A percentile compares a stretch with the other conserved stretches of the same genome.
These are phyloP conservation scores for Macrophomina pseudophaseolina DNA, from an alignment of 2,329 filamentous ascomycete genomes.

Conservation along the genomic window DNA sequence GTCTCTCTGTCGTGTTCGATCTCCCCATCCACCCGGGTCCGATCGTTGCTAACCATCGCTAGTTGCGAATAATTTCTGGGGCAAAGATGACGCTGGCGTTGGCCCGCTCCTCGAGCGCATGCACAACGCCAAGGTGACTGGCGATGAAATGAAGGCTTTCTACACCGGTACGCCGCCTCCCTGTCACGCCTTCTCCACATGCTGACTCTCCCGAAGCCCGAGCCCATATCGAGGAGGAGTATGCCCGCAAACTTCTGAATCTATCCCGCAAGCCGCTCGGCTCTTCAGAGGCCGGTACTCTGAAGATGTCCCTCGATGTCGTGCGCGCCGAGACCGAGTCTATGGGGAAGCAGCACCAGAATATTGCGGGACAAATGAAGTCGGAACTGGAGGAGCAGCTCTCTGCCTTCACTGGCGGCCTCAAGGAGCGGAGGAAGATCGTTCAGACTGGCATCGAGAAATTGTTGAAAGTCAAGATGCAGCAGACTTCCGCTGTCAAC, in stretches of 20 bases:
- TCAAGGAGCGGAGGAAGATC: constrained; percentile 97
- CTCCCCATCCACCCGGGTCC: constrained; percentile 24
- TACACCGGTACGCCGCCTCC: constrained; percentile 68
- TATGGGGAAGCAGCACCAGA: constrained; percentile 92
- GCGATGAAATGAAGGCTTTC: constrained; percentile 90
- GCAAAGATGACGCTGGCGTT: constrained; percentile 97
- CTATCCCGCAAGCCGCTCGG: constrained; percentile 88
- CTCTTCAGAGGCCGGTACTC: constrained; percentile 81
- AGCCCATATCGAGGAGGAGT: constrained; percentile 95
- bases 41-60: constrained; percentile 37
- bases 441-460: constrained; percentile 94
- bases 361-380: constrained; percentile 92
- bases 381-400: constrained; percentile 93
- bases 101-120: constrained; percentile 90
- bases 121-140: constrained; percentile 91
- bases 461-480: constrained; percentile 87
- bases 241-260: constrained; percentile 83
- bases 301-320: constrained; percentile 84
- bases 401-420: constrained; percentile 86
- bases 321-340: constrained; percentile 87
- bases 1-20: constrained; percentile 70
- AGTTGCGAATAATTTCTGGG: constrained; percentile 99
- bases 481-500: constrained; percentile 89
- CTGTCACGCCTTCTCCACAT: not conserved
- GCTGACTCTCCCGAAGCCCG: constrained; percentile 63